Percentiles rank a stretch among this genome's conserved stretches.
Evolutionary conservation across 768 basidiomycete genomes (phyloP).

Genomic region (Coprinopsis sp.): DNA sequence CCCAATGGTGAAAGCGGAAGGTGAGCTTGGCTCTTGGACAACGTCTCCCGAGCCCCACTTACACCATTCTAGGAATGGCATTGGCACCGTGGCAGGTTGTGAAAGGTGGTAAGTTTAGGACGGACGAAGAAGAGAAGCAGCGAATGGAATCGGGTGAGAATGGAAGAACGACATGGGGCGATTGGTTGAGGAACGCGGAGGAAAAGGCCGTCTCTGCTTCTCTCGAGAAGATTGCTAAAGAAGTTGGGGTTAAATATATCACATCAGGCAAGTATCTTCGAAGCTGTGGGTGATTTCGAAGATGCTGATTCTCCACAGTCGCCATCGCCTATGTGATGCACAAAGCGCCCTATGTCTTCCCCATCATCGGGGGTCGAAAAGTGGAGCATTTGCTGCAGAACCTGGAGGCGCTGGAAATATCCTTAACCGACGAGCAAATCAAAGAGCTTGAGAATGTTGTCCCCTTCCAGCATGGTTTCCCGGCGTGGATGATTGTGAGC

Average conservation of each 20-base stretch:
- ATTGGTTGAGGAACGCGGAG: slow-evolving; percentile 44
- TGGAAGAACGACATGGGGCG: slow-evolving; percentile 26
- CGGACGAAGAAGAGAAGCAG: slow-evolving; percentile 37
- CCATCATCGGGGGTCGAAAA: slow-evolving; percentile 45
- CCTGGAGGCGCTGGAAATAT: slow-evolving; percentile 42
- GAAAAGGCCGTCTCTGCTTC: slow-evolving; percentile 39
- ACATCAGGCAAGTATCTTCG: slow-evolving; percentile 31
- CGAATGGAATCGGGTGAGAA: slow-evolving; percentile 29
- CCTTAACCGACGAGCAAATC: slow-evolving; percentile 39
- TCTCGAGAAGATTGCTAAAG: slow-evolving; percentile 45
- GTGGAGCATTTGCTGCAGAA: slow-evolving; percentile 48
- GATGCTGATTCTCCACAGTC: slow-evolving; percentile 22
- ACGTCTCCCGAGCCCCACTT: not conserved
- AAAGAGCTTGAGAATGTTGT: slow-evolving; percentile 34
- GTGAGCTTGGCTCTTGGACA: slow-evolving; percentile 16
- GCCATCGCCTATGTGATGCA: slow-evolving; percentile 52
- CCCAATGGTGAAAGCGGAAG: slow-evolving; percentile 38
- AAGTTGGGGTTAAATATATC: slow-evolving; percentile 44
- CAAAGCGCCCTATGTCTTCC: slow-evolving; percentile 50
- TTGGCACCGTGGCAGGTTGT: slow-evolving; percentile 30
- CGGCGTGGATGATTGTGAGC: slow-evolving; percentile 25
- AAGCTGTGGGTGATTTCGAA: not conserved
- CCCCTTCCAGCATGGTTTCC: slow-evolving; percentile 44
- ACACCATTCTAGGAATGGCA: slow-evolving; percentile 25
- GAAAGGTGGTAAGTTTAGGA: slow-evolving; percentile 43